Evolutionary conservation across 2,329 filamentous ascomycete species (phyloP), one percentile per base, ranked within the genome.

Genomic region (Alternaria hordeiaustralica): DNA sequence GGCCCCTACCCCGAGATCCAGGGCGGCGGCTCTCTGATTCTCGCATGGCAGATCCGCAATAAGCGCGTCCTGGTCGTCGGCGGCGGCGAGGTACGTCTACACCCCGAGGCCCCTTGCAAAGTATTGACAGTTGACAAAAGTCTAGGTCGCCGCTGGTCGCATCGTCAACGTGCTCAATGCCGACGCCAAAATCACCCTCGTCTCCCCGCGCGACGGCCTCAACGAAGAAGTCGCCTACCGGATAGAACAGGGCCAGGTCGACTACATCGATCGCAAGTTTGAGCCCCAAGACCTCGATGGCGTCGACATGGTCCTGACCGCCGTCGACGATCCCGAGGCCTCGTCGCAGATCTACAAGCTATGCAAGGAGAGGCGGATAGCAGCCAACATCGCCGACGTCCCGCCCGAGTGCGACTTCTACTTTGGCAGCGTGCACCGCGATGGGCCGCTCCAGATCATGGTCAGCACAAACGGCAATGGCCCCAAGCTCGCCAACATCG

Each of bases 401-500:
- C 96, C 96, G 0, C 88, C 93, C 1, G 96, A 99, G 80, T 99
- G 96, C 81, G 96, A 99, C 77, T 99, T 99, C 78, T 99, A 97
- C 85, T 99, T 99, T 82, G 96, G 96, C 66, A 96, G 92, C 78
- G 90, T 97, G 43, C 93, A 99, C 82, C 90, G 96, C 55, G 96
- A 99, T 79, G 96, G 96, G 0, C 96, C 96, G 6, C 82, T 99
- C 64, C 96, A 99, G 84, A 91, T 99, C 75, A 99, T 99, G 96
- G 95, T 99, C 72, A 96, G 92, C 83, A 99, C 96, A 36, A 99
- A 98, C 79, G 96, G 96, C 56, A 97, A 97, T 78, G 96, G 96
- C 0, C 96, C 96, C 0, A 90, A 95, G 77, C 83, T 99, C 67
- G 96, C 96, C 10, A 95, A 93, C 70, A 90, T 94, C 51, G 92